Base-by-base conservation (phyloP, 257 asterid species). In the Ilex aquifolium region DNA sequence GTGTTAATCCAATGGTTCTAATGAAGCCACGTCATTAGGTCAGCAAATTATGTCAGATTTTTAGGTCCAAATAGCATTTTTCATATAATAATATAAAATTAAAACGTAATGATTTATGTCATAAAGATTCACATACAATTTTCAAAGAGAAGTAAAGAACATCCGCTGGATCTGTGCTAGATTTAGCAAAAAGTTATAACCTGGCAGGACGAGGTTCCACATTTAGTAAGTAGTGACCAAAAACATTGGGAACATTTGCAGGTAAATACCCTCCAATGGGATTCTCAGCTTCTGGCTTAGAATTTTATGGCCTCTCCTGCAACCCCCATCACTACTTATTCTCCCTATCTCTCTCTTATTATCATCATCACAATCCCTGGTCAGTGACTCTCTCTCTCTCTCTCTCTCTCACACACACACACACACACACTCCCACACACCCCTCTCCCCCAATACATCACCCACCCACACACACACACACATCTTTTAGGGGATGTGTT, bases 231-330 rank as follows among this genome's bases (percentile, higher is more conserved):
- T 65, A 57, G 67, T 74, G 83, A 59, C 85, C 87, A 21, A 21
- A 78, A 75, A 80, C 88, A 72, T 83, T 66, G 90, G 80, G 79
- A 73, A 77, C 84, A 77, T 68, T 82, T 85, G 76, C 76, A 60
- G 59, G 69, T 72, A 71, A 71, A 77, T 69, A 55, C 83, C 83
- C 72, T 61, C 83, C 92, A 77, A 70, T 79, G 72, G 72, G 29
- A 65, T 67, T 74, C 71, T 72, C 60, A 70, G 17, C 65, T 71
- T 55, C 55, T 64, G 70, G 69, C 66, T 74, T 67, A 67, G 55
- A 71, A 69, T 76, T 79, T 76, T 55, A 81, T 77, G 79, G 40
- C 69, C 61, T 64, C 72, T 32, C 31, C 59, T 29, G 40, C 72
- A 29, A 27, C 49, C 51, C 68, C 13, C 15, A 48, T 2, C 59